These are phyloP conservation scores for Polytrichum commune DNA, from an alignment of 225 moss, liverwort and hornwort genomes.

Conservation along the genomic window DNA sequence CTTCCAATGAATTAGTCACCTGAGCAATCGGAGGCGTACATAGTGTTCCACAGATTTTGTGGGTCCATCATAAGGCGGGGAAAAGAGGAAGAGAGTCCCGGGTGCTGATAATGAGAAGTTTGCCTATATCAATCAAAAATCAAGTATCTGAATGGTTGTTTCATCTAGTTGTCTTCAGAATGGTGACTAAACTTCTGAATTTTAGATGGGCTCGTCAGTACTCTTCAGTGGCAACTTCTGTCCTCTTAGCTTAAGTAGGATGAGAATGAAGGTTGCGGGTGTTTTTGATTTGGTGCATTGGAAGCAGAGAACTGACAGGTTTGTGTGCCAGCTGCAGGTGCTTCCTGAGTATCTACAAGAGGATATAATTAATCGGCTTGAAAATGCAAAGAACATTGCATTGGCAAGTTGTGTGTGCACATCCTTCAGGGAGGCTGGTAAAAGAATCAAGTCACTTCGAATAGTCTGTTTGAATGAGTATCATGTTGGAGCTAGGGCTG, in stretches of 20 bases:
- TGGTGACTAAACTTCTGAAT: neutral
- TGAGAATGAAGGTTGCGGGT: neutral
- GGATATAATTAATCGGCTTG: constrained; percentile 42
- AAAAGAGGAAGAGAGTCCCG: too few species aligned
- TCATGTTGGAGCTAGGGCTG: constrained; percentile 25
- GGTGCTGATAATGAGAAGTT: too few species aligned
- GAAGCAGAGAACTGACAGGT: constrained; percentile 34
- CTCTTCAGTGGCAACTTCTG: neutral
- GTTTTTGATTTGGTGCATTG: neutral
- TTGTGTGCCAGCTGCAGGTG: constrained; percentile 18
- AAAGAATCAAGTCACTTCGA: constrained; percentile 19
- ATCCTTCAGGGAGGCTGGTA: constrained; percentile 23
- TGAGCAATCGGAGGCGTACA: too few species aligned
- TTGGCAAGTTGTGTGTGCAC: constrained; percentile 30
- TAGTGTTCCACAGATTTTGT: too few species aligned
- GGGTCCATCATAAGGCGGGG: too few species aligned
- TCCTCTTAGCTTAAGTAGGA: neutral
- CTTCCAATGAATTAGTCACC: too few species aligned
- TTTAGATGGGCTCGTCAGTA: neutral
- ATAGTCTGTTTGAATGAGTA: constrained; percentile 35
- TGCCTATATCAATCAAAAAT: too few species aligned
- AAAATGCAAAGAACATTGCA: constrained; percentile 33
- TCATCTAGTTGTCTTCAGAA: neutral
- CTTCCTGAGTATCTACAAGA: constrained; percentile 30
- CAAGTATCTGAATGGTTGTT: neutral